Conservation (phyloP, 176 grass and related monocot genomes). For the Urochloa ruziziensis region DNA sequence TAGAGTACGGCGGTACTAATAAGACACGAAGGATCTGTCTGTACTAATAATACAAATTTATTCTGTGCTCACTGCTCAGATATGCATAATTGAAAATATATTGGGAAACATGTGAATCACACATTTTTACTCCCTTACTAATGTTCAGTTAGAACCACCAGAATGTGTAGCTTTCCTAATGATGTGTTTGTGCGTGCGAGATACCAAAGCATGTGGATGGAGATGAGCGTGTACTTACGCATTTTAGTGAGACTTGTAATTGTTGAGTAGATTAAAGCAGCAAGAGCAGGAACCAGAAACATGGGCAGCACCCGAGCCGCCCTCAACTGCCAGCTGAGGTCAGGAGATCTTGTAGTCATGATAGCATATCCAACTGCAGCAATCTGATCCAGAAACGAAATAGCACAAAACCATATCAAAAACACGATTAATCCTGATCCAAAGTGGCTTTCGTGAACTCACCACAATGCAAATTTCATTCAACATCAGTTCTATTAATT, state of each 20-base stretch:
- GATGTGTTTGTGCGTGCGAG: not conserved
- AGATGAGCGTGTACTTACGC: conserved; percentile 50
- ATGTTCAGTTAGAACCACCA: not conserved
- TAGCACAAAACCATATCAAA: conserved; percentile 20
- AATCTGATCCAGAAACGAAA: conserved; percentile 38
- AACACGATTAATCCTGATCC: not conserved
- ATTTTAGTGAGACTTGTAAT: conserved; percentile 64
- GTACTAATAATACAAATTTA: not conserved
- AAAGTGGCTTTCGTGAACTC: too few species aligned
- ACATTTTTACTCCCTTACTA: not conserved
- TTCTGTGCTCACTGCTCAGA: not conserved
- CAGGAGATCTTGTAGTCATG: conserved; percentile 54
- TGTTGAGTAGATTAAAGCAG: conserved; percentile 54
- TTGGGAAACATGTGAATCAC: not conserved
- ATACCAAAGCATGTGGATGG: not conserved
- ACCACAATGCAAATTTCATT: not conserved
- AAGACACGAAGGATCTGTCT: not conserved
- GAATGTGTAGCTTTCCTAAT: not conserved
- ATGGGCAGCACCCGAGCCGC: conserved; percentile 64
- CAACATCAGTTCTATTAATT: not conserved
- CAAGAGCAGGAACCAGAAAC: conserved; percentile 66
- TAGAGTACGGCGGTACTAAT: conserved; percentile 9
- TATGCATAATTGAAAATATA: not conserved
- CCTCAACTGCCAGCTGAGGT: conserved; percentile 74
- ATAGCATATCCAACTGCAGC: conserved; percentile 69